phyloP scores from a whole-genome alignment of 2,329 filamentous ascomycete genomes.

The Clarireedia sp. region DNA sequence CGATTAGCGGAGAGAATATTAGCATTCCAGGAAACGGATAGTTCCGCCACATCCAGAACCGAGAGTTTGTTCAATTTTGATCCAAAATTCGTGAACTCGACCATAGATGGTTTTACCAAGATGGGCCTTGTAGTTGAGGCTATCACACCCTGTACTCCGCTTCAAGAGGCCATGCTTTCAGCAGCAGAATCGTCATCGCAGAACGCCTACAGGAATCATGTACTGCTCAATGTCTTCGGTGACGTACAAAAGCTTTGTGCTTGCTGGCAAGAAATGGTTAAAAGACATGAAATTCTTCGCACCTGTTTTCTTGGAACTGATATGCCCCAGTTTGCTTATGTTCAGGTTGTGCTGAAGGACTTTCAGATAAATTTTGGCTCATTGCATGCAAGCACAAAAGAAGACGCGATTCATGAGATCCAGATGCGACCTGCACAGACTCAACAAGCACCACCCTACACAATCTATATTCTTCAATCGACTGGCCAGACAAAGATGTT shows the following conservation, averaged over 20 bases:
- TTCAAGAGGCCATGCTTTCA: conserved; percentile 83
- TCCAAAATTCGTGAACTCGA: conserved; percentile 16
- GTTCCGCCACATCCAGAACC: background rate
- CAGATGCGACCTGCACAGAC: background rate
- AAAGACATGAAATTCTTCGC: conserved; percentile 67
- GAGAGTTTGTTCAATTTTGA: conserved; percentile 21
- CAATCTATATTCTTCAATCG: conserved; percentile 14
- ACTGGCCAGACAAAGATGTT: conserved; percentile 13
- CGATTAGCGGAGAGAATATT: conserved; percentile 42
- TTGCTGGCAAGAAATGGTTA: conserved; percentile 55
- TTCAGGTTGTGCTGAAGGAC: conserved; percentile 59
- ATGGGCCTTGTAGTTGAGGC: conserved; percentile 35
- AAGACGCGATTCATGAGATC: background rate
- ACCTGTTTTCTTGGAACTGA: conserved; percentile 67
- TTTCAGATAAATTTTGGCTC: conserved; percentile 28
- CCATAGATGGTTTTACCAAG: conserved; percentile 14
- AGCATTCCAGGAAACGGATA: background rate
- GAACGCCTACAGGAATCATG: conserved; percentile 63
- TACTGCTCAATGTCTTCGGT: conserved; percentile 52
- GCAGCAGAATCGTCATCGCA: conserved; percentile 37
- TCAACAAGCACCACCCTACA: conserved; percentile 23
- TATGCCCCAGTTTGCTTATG: conserved; percentile 52
- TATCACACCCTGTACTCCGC: conserved; percentile 72
- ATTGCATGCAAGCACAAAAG: background rate
- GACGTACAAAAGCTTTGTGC: conserved; percentile 42